These are phyloP conservation scores for Neoboletus subvelutipes DNA, from an alignment of 768 basidiomycete species.

Conservation along the genomic window DNA sequence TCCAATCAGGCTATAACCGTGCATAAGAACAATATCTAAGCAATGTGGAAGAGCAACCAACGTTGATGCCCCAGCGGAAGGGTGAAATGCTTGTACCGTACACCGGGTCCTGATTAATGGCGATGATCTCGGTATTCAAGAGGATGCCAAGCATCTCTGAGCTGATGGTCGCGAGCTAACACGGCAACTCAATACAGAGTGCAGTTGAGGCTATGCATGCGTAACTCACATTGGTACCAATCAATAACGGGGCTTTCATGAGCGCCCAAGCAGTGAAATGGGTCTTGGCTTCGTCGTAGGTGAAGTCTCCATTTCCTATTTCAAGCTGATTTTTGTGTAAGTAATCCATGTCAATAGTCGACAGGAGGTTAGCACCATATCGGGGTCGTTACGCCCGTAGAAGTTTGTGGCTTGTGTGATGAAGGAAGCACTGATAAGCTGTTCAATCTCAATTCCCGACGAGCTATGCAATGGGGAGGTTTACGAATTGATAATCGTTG, in stretches of 20 bases:
- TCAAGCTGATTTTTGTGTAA: slow-evolving; percentile 42
- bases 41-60: slow-evolving; percentile 29
- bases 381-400: slow-evolving; percentile 64
- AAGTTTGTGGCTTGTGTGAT: slow-evolving; percentile 60
- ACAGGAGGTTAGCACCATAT: slow-evolving; percentile 45
- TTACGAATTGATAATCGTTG: slow-evolving; percentile 55
- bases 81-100: slow-evolving; percentile 63
- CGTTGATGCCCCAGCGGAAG: slow-evolving; percentile 67
- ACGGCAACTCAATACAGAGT: background rate
- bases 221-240: slow-evolving; percentile 53
- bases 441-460: background rate
- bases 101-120: slow-evolving; percentile 65
- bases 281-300: slow-evolving; percentile 60
- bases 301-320: slow-evolving; percentile 62
- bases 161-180: slow-evolving; percentile 50
- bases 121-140: slow-evolving; percentile 61
- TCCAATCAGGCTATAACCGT: slow-evolving; percentile 34
- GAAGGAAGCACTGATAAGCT: slow-evolving; percentile 54
- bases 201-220: background rate
- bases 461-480: slow-evolving; percentile 1
- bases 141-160: slow-evolving; percentile 52
- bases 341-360: background rate
- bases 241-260: slow-evolving; percentile 64
- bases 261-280: slow-evolving; percentile 74
- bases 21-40: background rate